phyloP scores from a whole-genome alignment of 2,329 filamentous ascomycete species.

The Botrytis squamosa region DNA sequence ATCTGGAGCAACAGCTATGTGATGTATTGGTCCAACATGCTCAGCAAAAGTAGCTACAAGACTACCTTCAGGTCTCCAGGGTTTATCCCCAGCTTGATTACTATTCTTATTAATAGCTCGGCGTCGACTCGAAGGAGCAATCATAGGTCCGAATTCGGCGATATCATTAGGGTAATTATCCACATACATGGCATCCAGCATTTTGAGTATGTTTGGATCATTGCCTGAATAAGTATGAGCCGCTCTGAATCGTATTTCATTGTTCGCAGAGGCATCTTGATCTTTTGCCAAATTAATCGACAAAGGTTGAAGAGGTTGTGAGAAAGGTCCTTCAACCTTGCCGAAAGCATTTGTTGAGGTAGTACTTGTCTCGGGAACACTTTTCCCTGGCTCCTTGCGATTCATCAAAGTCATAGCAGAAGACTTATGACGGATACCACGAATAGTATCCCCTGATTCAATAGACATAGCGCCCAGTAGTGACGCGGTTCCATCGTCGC shows the following conservation, averaged over 20 bases:
- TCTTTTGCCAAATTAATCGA: constrained; percentile 42
- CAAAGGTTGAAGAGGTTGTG: constrained; percentile 38
- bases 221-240: constrained; percentile 86
- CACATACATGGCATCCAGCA: constrained; percentile 82
- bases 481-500: constrained; percentile 39
- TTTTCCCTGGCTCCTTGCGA: constrained; percentile 57
- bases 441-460: constrained; percentile 40
- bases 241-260: constrained; percentile 52
- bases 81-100: constrained; percentile 46
- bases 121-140: constrained; percentile 64
- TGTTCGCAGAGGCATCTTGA: constrained; percentile 39
- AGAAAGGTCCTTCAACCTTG: constrained; percentile 55
- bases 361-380: constrained; percentile 62
- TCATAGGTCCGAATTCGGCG: constrained; percentile 73
- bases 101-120: constrained; percentile 46
- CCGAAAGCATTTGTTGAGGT: constrained; percentile 64
- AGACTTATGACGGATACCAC: constrained; percentile 54
- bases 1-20: constrained; percentile 80
- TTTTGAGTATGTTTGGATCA: constrained; percentile 64
- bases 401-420: constrained; percentile 63
- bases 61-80: constrained; percentile 81
- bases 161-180: constrained; percentile 67
- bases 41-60: constrained; percentile 88
- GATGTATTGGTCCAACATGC: constrained; percentile 78
- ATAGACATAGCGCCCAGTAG: constrained; percentile 34